Evolutionary conservation across 2,329 filamentous ascomycete species (phyloP).

Genomic region (Aspergillus sergii): DNA sequence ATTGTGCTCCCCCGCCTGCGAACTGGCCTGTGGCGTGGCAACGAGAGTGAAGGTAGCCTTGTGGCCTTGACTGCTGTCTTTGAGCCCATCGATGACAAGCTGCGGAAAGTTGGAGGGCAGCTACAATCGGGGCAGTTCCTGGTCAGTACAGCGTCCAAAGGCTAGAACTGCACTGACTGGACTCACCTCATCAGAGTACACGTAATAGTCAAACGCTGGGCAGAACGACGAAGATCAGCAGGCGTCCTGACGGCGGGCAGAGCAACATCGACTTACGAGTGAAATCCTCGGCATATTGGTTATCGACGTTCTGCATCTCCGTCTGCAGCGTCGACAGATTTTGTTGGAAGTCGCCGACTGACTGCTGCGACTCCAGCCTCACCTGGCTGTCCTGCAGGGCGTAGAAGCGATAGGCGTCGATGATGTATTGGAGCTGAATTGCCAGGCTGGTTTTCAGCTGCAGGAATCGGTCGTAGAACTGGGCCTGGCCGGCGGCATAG

Average conservation of each 20-base stretch:
- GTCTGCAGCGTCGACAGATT: background rate
- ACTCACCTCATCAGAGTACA: constrained; percentile 2
- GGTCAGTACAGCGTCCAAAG: background rate
- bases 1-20: background rate
- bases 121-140: background rate
- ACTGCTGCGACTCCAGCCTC: background rate
- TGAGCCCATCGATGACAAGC: background rate
- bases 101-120: background rate
- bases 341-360: background rate
- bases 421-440: background rate
- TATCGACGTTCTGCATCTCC: background rate
- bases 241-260: background rate
- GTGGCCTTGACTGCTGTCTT: background rate
- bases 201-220: background rate
- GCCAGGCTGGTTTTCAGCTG: background rate
- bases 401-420: background rate
- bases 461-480: constrained; percentile 1
- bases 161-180: background rate
- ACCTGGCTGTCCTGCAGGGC: background rate
- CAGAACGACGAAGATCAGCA: background rate
- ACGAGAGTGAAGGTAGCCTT: background rate
- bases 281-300: background rate
- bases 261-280: background rate
- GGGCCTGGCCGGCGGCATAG: background rate
- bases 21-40: background rate